Percentiles rank a stretch among this genome's conserved stretches.
phyloP scores from a whole-genome alignment of 2,329 filamentous ascomycete species.

The Furcasterigmium sp. region DNA sequence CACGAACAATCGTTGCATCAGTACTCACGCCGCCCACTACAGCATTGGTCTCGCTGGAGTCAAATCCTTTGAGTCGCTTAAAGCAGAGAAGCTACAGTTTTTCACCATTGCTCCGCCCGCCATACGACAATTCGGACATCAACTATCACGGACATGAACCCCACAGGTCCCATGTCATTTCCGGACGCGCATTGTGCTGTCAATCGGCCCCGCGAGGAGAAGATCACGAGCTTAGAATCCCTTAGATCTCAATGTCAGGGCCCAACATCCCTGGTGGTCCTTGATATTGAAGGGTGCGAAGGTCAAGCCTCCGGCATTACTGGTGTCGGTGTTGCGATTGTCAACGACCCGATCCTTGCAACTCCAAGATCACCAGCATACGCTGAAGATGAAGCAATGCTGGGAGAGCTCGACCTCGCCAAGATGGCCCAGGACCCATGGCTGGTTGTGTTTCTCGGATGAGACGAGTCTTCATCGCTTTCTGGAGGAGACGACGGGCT shows the following conservation, averaged over 20 bases:
- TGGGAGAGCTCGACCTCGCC: not conserved
- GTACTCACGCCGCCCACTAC: no score
- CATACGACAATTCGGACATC: no score
- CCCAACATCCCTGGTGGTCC: not conserved
- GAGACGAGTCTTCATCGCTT: not conserved
- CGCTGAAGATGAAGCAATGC: not conserved
- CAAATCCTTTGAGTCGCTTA: no score
- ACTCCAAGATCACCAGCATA: not conserved
- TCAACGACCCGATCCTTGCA: not conserved
- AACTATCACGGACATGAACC: no score
- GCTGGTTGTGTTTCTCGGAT: not conserved
- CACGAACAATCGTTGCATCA: no score
- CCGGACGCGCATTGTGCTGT: not conserved
- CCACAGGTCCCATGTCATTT: no score
- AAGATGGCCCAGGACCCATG: not conserved
- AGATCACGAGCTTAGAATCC: not conserved
- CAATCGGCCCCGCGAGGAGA: not conserved
- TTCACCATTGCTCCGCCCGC: no score
- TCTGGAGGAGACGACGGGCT: not conserved
- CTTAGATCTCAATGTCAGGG: not conserved
- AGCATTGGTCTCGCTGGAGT: no score
- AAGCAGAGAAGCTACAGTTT: no score
- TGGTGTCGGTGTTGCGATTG: not conserved
- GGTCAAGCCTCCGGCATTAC: not conserved
- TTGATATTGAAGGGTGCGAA: not conserved